phyloP scores from a whole-genome alignment of 768 basidiomycete genomes.

The Lactifluus piperatus region DNA sequence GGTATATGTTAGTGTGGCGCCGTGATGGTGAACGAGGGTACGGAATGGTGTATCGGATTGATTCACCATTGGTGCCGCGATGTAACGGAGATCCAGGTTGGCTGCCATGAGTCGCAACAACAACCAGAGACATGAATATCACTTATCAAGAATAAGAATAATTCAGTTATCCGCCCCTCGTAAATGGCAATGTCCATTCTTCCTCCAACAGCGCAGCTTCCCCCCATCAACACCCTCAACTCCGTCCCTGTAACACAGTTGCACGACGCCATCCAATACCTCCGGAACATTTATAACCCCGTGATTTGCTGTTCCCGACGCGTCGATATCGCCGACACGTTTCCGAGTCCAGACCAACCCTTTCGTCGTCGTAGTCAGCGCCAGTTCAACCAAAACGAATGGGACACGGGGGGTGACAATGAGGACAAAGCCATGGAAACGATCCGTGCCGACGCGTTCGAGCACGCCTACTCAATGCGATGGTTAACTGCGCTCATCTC shows the following conservation, averaged over 20 bases:
- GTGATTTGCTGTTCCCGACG: slow-evolving; percentile 52
- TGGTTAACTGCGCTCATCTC: slow-evolving; percentile 66
- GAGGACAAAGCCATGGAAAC: slow-evolving; percentile 23
- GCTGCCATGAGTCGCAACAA: neutral
- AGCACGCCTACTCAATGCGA: slow-evolving; percentile 55
- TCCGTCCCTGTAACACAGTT: slow-evolving; percentile 23
- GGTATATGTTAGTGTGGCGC: slow-evolving; percentile 61
- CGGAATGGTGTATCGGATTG: slow-evolving; percentile 76
- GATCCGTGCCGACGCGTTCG: slow-evolving; percentile 53
- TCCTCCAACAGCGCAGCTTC: slow-evolving; percentile 5
- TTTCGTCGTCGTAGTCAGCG: too few species aligned
- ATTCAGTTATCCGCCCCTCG: too few species aligned
- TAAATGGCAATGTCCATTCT: neutral
- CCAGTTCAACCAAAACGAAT: neutral
- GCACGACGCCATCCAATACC: slow-evolving; percentile 37
- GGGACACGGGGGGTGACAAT: neutral
- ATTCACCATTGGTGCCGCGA: slow-evolving; percentile 72
- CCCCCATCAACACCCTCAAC: slow-evolving; percentile 7
- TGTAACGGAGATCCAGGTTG: slow-evolving; percentile 27
- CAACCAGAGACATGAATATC: too few species aligned
- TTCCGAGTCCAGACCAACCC: too few species aligned
- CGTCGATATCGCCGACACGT: slow-evolving; percentile 2
- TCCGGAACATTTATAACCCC: slow-evolving; percentile 51
- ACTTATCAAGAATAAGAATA: too few species aligned
- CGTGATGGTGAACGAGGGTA: slow-evolving; percentile 48